Base-by-base conservation (phyloP, 805 yeast species). In the Wickerhamomyces hampshirensis region DNA sequence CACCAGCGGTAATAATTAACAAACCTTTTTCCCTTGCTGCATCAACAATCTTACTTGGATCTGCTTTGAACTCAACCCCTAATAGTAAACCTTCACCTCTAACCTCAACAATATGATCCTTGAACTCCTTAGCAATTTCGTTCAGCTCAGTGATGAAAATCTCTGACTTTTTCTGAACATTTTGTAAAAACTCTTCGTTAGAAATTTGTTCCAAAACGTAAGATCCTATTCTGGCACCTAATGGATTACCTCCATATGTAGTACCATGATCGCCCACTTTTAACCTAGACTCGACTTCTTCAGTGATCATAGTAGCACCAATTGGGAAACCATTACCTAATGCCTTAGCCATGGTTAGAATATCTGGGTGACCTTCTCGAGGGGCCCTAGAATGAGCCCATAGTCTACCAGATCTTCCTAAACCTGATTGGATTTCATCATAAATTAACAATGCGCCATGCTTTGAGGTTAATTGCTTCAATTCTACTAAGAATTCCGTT, bases 181-280 rank as follows among this genome's bases (percentile, higher is more conserved):
- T 59, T 6, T 61, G 55, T 50, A 86, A 68, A 46, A 93, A 81
- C 14, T 66, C 71, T 4, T 68, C 60, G 33, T 80, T 63, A 11
- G 87, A 70, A 30, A 93, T 71, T 49, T 76, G 72, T 36, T 72
- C 78, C 17, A 93, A 62, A 11, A 93, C 95, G 53, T 83, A 80
- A 29, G 71, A 65, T 5, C 88, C 96, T 33, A 93, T 75, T 44
- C 89, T 76, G 24, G 91, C 71, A 5, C 88, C 98, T 44, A 93
- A 66, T 37, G 98, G 98, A 60, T 93, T 93, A 38, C 98, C 98
- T 45, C 98, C 98, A 56, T 83, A 91, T 0, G 98, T 91, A 3
- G 98, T 91, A 38, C 98, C 98, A 58, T 91, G 98, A 56, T 93
- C 98, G 39, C 98, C 98, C 16, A 86, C 91, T 39, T 77, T 69